Base-by-base conservation (phyloP, 345 rosid genomes). In the Citrus trifoliata region DNA sequence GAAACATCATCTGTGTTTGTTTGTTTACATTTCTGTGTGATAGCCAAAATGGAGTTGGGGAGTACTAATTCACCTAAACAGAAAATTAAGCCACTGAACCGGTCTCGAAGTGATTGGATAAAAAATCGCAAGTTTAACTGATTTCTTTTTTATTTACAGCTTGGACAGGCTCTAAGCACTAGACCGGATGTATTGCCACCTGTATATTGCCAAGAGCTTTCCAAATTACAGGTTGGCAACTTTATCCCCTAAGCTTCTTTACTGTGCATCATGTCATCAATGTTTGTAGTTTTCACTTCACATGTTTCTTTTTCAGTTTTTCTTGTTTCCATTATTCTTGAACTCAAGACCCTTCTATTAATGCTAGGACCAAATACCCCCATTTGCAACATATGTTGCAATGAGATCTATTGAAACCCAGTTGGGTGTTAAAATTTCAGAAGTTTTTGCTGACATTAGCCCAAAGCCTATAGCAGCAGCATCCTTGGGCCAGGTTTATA, bases 131-230 rank as follows among this genome's bases (percentile, higher is more conserved):
- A 55, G 40, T 24, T 72, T 70, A 14, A 40, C 63, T 62, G 70
- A 61, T 70, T 19, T 81, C 75, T 2, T 78, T 37, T 75, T 30
- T 27, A 55, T 81, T 60, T 75, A 73, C 97, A 94, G 99, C 96
- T 96, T 18, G 98, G 98, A 62, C 99, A 96, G 90, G 98, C 97
- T 71, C 88, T 94, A 80, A 94, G 98, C 90, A 96, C 97, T 19
- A 94, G 98, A 83, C 90, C 97, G 67, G 97, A 96, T 84, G 87
- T 96, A 86, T 86, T 96, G 83, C 93, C 99, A 13, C 76, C 88
- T 58, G 82, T 94, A 35, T 96, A 94, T 75, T 94, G 97, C 82
- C 93, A 90, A 80, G 99, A 96, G 88, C 99, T 96, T 85, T 89
- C 93, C 28, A 93, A 96, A 82, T 88, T 96, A 85, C 99, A 96